A percentile compares a stretch with the other conserved stretches of the same genome.
These are phyloP conservation scores for Casuarina glauca DNA, from an alignment of 306 rosid genomes.

Conservation along the genomic window DNA sequence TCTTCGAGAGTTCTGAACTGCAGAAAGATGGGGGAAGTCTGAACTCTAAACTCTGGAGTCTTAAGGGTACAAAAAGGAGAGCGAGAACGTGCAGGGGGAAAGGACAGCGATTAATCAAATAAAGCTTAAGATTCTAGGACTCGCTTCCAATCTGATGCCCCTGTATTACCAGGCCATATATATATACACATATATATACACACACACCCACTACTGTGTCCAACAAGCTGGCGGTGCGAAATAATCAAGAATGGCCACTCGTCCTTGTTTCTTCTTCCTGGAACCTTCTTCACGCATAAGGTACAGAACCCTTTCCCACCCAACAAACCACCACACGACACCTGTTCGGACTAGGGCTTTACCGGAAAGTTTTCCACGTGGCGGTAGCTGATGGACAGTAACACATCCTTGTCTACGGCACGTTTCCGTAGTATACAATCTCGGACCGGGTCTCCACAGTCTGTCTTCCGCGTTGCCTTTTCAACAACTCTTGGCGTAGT, in stretches of 20 bases:
- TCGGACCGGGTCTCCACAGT: slow-evolving; percentile 1
- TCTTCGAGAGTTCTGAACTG: not conserved
- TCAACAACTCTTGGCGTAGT: slow-evolving; percentile 34
- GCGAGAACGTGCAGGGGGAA: slow-evolving; percentile 26
- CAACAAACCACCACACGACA: not conserved
- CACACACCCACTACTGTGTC: not conserved
- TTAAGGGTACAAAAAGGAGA: slow-evolving; percentile 36
- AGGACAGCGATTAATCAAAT: slow-evolving; percentile 42
- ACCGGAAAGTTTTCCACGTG: slow-evolving; percentile 29
- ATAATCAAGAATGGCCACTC: slow-evolving; percentile 33
- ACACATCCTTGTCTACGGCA: slow-evolving; percentile 39
- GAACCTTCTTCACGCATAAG: slow-evolving; percentile 27
- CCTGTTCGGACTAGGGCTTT: not conserved
- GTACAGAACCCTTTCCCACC: slow-evolving; percentile 21
- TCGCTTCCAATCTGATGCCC: slow-evolving; percentile 4
- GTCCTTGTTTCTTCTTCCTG: not conserved
- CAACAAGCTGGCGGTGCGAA: slow-evolving; percentile 27
- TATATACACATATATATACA: not conserved
- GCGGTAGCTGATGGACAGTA: slow-evolving; percentile 25
- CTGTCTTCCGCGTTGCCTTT: slow-evolving; percentile 39
- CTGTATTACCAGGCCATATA: not conserved
- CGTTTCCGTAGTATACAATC: slow-evolving; percentile 19
- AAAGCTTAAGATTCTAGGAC: slow-evolving; percentile 50
- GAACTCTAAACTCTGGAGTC: not conserved
- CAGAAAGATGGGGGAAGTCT: not conserved